A percentile compares a stretch with the other conserved stretches of the same genome.
Conservation (phyloP, 2,329 filamentous ascomycete genomes). For the Penicillium psychrosexuale region DNA sequence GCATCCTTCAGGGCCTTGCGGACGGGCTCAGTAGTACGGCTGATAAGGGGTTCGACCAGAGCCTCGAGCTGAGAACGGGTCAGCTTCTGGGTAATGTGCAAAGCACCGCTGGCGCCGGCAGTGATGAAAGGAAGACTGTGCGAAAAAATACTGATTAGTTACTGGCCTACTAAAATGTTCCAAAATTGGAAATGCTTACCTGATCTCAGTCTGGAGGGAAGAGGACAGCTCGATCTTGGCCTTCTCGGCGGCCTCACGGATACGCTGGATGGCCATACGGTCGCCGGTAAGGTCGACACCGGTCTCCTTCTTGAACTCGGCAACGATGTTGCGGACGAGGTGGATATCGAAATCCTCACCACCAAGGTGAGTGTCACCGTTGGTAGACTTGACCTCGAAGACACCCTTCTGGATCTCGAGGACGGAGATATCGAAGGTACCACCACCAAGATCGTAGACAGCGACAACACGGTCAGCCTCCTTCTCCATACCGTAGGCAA, state of each 20-base stretch:
- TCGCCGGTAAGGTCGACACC: slow-evolving; percentile 85
- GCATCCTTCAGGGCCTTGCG: slow-evolving; percentile 97
- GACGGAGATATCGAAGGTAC: slow-evolving; percentile 98
- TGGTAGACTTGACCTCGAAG: slow-evolving; percentile 98
- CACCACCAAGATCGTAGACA: slow-evolving; percentile 96
- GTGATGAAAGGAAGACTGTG: slow-evolving; percentile 90
- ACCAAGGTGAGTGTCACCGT: slow-evolving; percentile 97
- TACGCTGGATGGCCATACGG: slow-evolving; percentile 98
- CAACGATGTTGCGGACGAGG: slow-evolving; percentile 87
- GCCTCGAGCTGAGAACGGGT: slow-evolving; percentile 88
- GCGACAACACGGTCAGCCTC: slow-evolving; percentile 84
- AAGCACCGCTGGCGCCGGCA: slow-evolving; percentile 88
- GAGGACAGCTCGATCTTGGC: slow-evolving; percentile 98
- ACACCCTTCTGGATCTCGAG: slow-evolving; percentile 97
- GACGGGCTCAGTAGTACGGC: slow-evolving; percentile 82
- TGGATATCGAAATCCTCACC: slow-evolving; percentile 97
- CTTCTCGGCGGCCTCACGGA: slow-evolving; percentile 97
- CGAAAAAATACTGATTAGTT: too few relatives aligned
- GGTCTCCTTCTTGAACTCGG: slow-evolving; percentile 95
- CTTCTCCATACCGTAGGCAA: slow-evolving; percentile 96
- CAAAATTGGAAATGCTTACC: too few relatives aligned
- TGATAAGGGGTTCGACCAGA: slow-evolving; percentile 86
- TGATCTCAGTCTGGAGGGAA: slow-evolving; percentile 92
- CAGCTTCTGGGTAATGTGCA: slow-evolving; percentile 98
- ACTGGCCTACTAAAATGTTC: too few relatives aligned